These are phyloP conservation scores for Jaltomata sinuosa DNA, from an alignment of 257 asterid species.

Conservation along the genomic window DNA sequence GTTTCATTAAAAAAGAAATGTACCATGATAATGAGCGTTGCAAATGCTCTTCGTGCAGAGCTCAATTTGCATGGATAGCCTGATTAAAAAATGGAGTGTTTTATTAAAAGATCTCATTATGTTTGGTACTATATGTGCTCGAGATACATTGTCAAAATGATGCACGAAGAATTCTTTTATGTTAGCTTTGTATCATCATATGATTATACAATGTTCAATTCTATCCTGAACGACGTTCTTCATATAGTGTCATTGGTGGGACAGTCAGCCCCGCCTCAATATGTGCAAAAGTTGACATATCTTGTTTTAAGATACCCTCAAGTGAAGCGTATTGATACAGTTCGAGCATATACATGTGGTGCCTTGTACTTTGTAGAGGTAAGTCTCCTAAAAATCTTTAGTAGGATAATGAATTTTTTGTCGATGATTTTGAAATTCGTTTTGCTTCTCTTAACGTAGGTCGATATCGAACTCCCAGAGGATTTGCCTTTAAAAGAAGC, in stretches of 20 bases:
- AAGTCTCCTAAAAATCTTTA: slow-evolving; percentile 5
- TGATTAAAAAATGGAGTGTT: neutral
- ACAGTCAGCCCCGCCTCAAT: slow-evolving; percentile 78
- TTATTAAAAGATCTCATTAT: neutral
- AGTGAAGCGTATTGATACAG: slow-evolving; percentile 76
- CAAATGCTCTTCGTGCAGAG: no score
- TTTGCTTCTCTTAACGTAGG: slow-evolving; percentile 24
- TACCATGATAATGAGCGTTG: no score
- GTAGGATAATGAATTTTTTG: neutral
- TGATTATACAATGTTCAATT: neutral
- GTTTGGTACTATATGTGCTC: neutral
- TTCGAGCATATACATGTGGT: slow-evolving; percentile 95
- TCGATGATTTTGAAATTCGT: neutral
- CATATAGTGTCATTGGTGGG: slow-evolving; percentile 71
- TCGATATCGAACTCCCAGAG: slow-evolving; percentile 82
- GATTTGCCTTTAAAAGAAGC: slow-evolving; percentile 83
- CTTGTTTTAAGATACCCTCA: slow-evolving; percentile 75
- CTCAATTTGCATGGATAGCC: no score
- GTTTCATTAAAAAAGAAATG: no score
- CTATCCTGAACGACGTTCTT: neutral
- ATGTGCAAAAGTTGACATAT: slow-evolving; percentile 70
- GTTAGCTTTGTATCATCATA: neutral
- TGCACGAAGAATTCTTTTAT: neutral
- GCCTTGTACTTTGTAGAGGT: slow-evolving; percentile 90
- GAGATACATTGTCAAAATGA: neutral